Conservation (phyloP, 2,329 filamentous ascomycete genomes). For the Colletotrichum plurivorum region DNA sequence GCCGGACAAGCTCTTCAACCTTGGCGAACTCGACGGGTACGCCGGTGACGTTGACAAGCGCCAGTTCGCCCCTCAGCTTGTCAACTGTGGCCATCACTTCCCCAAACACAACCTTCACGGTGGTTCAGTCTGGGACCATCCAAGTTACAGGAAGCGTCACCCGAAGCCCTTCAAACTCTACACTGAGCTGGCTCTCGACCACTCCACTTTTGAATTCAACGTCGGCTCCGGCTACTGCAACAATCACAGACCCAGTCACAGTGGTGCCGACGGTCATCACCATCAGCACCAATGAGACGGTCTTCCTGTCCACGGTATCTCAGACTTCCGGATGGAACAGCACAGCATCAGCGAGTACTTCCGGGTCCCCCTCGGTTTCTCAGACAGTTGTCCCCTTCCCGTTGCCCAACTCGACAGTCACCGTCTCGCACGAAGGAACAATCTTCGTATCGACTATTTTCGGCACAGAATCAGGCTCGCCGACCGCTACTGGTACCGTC, state of each 20-base stretch:
- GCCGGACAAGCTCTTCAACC: not conserved
- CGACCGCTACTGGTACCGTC: not conserved
- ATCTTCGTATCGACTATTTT: slow-evolving; percentile 1
- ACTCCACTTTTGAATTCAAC: not conserved
- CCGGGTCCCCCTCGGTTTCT: not conserved
- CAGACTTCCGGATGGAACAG: slow-evolving; percentile 10
- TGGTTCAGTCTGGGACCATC: too few species aligned
- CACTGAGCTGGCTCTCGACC: too few species aligned
- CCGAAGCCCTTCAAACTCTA: too few species aligned
- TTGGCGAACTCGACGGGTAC: not conserved
- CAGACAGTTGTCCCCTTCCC: not conserved
- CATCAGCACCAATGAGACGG: not conserved
- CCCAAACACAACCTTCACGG: not conserved
- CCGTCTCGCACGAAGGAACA: slow-evolving; percentile 5
- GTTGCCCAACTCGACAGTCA: slow-evolving; percentile 19
- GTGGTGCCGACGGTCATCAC: not conserved
- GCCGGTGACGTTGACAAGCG: too few species aligned
- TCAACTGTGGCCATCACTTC: not conserved
- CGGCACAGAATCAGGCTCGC: not conserved
- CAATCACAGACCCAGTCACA: not conserved
- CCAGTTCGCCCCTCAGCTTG: too few species aligned
- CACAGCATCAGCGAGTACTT: not conserved
- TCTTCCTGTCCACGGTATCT: not conserved
- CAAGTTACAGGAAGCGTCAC: too few species aligned
- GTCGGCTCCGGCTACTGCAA: not conserved